Percentiles rank a stretch among this genome's conserved stretches.
phyloP scores from a whole-genome alignment of 2,329 filamentous ascomycete species.

The Pezicula rhizophila region DNA sequence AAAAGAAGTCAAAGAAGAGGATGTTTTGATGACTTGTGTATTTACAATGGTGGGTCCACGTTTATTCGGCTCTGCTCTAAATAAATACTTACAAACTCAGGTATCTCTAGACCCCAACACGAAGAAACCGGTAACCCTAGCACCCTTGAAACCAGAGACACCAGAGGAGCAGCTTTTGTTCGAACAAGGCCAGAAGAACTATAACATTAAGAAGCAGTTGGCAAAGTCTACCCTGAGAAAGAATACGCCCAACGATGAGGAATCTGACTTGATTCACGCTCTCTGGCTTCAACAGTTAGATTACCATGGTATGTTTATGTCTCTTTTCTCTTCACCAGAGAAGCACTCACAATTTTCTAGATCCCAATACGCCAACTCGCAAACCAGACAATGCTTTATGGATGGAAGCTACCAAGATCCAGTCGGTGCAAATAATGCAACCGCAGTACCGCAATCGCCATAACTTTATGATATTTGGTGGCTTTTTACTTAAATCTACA shows the following conservation, averaged over 20 bases:
- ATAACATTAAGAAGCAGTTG: constrained; percentile 56
- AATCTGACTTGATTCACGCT: constrained; percentile 62
- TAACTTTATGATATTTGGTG: constrained; percentile 71
- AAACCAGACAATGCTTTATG: constrained; percentile 52
- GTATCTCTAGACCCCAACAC: constrained; percentile 59
- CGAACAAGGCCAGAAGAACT: constrained; percentile 58
- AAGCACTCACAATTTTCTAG: constrained; percentile 17
- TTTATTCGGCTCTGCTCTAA: too few species aligned
- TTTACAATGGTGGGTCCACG: constrained; percentile 58
- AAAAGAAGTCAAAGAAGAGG: constrained; percentile 45
- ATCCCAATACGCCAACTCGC: constrained; percentile 46
- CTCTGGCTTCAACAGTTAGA: constrained; percentile 63
- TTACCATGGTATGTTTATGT: constrained; percentile 42
- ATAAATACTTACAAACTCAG: constrained; percentile 8
- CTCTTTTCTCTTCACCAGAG: neutral
- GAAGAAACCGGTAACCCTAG: constrained; percentile 58
- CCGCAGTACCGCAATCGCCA: constrained; percentile 64
- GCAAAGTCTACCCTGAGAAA: constrained; percentile 53
- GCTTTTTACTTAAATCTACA: constrained; percentile 63
- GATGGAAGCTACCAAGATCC: constrained; percentile 57
- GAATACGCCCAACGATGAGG: constrained; percentile 62
- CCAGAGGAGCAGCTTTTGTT: constrained; percentile 57
- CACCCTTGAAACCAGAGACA: constrained; percentile 53
- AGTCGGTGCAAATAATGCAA: constrained; percentile 68
- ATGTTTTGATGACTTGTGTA: constrained; percentile 63